Conservation (phyloP, 2,329 filamentous ascomycete species). For the Zymoseptoria ardabiliae region DNA sequence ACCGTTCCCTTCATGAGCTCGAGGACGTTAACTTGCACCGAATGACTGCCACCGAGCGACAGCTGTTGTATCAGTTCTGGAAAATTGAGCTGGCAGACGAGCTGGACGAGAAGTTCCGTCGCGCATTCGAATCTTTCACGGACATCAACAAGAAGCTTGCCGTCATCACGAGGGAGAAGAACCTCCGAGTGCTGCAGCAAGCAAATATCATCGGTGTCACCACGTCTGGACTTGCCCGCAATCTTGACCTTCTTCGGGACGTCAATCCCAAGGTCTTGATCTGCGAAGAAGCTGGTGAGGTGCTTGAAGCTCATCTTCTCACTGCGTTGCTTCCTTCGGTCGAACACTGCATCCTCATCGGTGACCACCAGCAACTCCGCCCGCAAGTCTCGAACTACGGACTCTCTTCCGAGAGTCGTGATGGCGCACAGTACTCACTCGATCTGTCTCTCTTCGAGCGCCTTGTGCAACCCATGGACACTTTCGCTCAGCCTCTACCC, state of each 20-base stretch:
- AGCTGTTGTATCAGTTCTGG: slow-evolving; percentile 7
- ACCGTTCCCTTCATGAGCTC: slow-evolving; percentile 1
- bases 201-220: slow-evolving; percentile 53
- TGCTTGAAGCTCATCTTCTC: slow-evolving; percentile 57
- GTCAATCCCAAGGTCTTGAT: slow-evolving; percentile 27
- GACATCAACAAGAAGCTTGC: neutral
- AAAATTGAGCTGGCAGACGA: slow-evolving; percentile 4
- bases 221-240: slow-evolving; percentile 51
- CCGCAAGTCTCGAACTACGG: slow-evolving; percentile 51
- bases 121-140: slow-evolving; percentile 5
- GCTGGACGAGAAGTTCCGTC: slow-evolving; percentile 7
- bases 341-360: slow-evolving; percentile 57
- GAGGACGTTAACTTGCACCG: neutral
- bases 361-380: slow-evolving; percentile 56
- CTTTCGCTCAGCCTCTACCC: slow-evolving; percentile 1
- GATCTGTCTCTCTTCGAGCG: slow-evolving; percentile 58
- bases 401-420: slow-evolving; percentile 44
- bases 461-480: slow-evolving; percentile 35
- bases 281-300: slow-evolving; percentile 59
- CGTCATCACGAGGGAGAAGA: slow-evolving; percentile 26
- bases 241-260: slow-evolving; percentile 49
- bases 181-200: slow-evolving; percentile 33
- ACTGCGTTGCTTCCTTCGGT: slow-evolving; percentile 52
- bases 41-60: slow-evolving; percentile 7
- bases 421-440: slow-evolving; percentile 45